phyloP scores from a whole-genome alignment of 2,329 filamentous ascomycete species.

The Xylaria sp. region DNA sequence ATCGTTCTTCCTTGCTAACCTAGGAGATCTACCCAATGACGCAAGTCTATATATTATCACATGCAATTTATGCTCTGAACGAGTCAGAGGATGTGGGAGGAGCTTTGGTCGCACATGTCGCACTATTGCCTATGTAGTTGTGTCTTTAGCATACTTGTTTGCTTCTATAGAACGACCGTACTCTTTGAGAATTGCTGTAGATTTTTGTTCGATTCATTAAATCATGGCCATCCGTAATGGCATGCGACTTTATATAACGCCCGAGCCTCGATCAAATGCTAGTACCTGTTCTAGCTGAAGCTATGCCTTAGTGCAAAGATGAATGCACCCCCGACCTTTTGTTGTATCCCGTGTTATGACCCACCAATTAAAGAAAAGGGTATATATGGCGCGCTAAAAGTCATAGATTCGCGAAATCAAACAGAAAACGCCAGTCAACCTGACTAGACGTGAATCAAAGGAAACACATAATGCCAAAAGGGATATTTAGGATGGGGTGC shows the following conservation, averaged over 20 bases:
- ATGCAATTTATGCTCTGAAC: slow-evolving; percentile 14
- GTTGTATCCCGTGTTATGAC: slow-evolving; percentile 23
- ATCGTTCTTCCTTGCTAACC: neutral
- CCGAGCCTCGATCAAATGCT: slow-evolving; percentile 16
- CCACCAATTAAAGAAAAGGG: slow-evolving; percentile 30
- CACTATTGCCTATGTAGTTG: neutral
- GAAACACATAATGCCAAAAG: slow-evolving; percentile 11
- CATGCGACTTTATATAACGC: slow-evolving; percentile 27
- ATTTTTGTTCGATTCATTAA: slow-evolving; percentile 8
- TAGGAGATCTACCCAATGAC: neutral
- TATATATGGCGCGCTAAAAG: slow-evolving; percentile 33
- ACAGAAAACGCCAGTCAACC: slow-evolving; percentile 2
- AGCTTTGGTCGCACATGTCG: neutral
- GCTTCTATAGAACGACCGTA: neutral
- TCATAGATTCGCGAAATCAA: slow-evolving; percentile 17
- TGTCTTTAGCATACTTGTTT: neutral
- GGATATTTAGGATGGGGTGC: slow-evolving; percentile 60
- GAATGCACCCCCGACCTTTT: slow-evolving; percentile 32
- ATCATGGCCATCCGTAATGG: slow-evolving; percentile 11
- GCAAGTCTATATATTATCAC: slow-evolving; percentile 18
- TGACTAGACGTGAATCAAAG: slow-evolving; percentile 7
- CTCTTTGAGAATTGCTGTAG: slow-evolving; percentile 1
- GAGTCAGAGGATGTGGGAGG: slow-evolving; percentile 12
- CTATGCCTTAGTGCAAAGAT: slow-evolving; percentile 25
- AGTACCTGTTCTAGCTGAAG: slow-evolving; percentile 22